Evolutionary conservation across 345 rosid genomes (phyloP), one percentile per base, ranked within the genome.

Genomic region (Ceriops tagal): DNA sequence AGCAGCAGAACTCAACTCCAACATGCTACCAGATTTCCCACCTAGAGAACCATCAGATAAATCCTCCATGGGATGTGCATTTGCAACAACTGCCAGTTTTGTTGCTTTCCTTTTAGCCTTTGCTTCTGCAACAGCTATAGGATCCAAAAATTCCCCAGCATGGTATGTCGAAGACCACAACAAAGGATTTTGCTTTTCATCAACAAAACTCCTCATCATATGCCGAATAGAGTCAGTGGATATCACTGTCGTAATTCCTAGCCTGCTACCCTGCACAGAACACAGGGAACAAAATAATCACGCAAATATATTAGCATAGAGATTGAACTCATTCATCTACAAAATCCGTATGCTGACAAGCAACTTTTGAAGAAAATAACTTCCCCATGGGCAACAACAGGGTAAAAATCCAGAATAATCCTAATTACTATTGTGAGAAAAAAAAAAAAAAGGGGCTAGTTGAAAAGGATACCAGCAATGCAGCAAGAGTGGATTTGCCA

Each of bases 141-240:
- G 92, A 78, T 96, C 99, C 81, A 96, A 83, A 75, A 34, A 86
- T 59, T 96, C 98, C 58, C 99, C 99, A 35, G 98, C 99, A 77
- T 96, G 99, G 73, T 96, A 96, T 0, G 99, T 96, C 15, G 99
- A 96, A 73, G 99, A 91, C 99, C 99, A 96, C 6, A 96, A 89
- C 67, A 96, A 62, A 66, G 99, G 99, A 72, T 90, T 87, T 65
- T 92, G 80, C 72, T 89, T 96, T 80, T 96, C 99, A 73, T 89
- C 90, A 27, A 81, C 99, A 56, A 92, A 95, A 75, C 99, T 92
- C 80, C 98, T 87, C 99, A 96, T 96, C 98, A 96, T 92, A 77
- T 96, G 99, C 63, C 98, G 84, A 64, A 92, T 90, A 16, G 99
- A 96, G 60, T 96, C 99, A 0, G 99, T 96, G 21, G 99, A 96